Evolutionary conservation across 495 filamentous ascomycete species (phyloP).

Genomic region (Penicillium odoratum): DNA sequence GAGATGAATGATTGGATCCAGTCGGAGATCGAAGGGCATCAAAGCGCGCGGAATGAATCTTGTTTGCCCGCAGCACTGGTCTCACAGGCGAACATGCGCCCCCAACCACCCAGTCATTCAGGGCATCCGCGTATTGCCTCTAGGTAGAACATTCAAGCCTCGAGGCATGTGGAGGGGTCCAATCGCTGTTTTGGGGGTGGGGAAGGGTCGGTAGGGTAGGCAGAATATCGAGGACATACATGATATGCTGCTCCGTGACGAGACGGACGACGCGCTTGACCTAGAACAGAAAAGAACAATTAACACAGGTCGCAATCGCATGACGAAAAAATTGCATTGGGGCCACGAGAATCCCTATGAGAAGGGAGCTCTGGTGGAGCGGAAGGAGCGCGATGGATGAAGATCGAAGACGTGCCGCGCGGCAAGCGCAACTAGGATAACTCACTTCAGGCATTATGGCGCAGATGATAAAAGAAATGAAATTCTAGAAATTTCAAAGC

Average conservation of each 20-base stretch:
- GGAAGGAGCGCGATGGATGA: not conserved
- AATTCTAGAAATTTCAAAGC: not conserved
- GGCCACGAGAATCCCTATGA: not conserved
- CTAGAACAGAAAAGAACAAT: slow-evolving; percentile 37
- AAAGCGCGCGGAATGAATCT: not conserved
- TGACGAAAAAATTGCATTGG: not conserved
- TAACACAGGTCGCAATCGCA: not conserved
- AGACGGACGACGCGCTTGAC: slow-evolving; percentile 88
- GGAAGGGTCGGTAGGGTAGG: slow-evolving; percentile 9
- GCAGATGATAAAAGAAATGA: not conserved
- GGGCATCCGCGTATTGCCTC: not conserved
- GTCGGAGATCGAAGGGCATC: not conserved
- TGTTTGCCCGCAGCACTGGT: not conserved
- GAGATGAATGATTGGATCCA: not conserved
- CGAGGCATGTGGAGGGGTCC: not conserved
- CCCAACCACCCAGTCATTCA: not conserved
- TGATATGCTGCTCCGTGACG: slow-evolving; percentile 83
- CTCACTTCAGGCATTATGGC: slow-evolving; percentile 50
- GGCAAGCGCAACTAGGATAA: slow-evolving; percentile 7
- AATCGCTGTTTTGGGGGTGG: slow-evolving; percentile 3
- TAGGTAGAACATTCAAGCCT: not conserved
- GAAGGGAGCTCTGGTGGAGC: not conserved
- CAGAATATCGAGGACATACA: slow-evolving; percentile 57
- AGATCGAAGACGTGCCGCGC: not conserved
- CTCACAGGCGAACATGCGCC: not conserved